These are phyloP conservation scores for Eucalyptus pumila DNA, from an alignment of 345 rosid genomes.

Conservation along the genomic window DNA sequence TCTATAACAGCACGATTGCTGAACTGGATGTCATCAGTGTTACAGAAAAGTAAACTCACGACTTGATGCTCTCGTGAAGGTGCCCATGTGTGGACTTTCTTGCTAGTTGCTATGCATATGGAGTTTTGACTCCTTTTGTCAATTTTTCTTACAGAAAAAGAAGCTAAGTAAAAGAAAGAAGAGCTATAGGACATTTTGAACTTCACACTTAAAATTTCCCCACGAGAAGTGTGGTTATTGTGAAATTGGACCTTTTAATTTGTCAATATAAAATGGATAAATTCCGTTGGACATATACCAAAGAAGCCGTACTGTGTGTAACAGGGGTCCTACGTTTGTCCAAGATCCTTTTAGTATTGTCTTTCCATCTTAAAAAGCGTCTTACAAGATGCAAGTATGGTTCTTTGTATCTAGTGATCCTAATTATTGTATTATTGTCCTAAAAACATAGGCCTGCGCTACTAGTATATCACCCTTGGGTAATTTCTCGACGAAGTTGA, in stretches of 20 bases:
- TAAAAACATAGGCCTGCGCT: too few species aligned
- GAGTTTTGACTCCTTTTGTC: background rate
- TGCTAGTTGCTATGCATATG: background rate
- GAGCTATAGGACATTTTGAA: background rate
- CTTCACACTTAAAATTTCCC: background rate
- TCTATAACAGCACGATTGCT: too few species aligned
- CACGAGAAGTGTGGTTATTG: background rate
- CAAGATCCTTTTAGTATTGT: background rate
- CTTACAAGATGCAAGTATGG: background rate
- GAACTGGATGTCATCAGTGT: too few species aligned
- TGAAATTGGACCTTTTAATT: background rate
- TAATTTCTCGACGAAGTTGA: too few species aligned
- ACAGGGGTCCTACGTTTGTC: background rate
- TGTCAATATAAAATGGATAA: background rate
- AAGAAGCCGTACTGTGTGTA: background rate
- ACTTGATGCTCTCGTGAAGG: background rate
- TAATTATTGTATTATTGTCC: too few species aligned
- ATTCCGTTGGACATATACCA: background rate
- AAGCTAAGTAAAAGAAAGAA: background rate
- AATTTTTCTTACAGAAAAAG: background rate
- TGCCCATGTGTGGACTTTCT: background rate
- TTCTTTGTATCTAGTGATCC: too few species aligned
- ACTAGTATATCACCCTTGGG: too few species aligned
- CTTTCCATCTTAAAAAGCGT: background rate
- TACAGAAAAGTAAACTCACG: too few species aligned